Evolutionary conservation across 73 alveolate species (phyloP), one percentile per base, ranked within the genome.

Genomic region (Durusdinium trenchii): DNA sequence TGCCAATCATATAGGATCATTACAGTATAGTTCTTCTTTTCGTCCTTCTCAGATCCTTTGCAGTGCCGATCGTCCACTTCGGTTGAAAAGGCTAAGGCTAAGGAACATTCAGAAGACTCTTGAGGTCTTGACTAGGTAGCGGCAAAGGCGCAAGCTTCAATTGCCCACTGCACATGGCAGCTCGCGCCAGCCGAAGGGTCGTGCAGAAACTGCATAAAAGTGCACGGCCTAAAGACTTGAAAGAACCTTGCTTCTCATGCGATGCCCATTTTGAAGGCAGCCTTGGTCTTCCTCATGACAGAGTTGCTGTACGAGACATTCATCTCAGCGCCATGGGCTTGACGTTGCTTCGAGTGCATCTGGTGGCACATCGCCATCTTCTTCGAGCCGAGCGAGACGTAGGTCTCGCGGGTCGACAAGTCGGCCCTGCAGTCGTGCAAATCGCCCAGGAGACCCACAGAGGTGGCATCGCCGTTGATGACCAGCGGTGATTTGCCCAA

Each of bases 261-360:
- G 42, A 60, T 86, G 61, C 95, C 61, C 95, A 86, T 86, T 82
- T 86, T 86, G 81, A 86, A 86, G 62, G 95, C 95, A 16, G 95
- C 82, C 5, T 46, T 28, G 14, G 6, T 28, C 38, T 57, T 62
- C 82, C 60, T 86, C 95, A 54, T 61, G 47, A 7, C 18, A 20
- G 45, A 12, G 51, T 86, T 86, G 83, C 47, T 42, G 62, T 86
- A 86, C 52, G n/a, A n/a, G 43, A 86, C 38, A 46, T 61, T 62
- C 9, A 57, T 57, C 62, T 60, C 82, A 60, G 54, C 82, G 26
- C 95, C 82, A 60, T 60, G 40, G 83, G 95, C n/a, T 14, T 81
- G 46, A 26, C 95, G 95, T 45, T 86, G 95, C 95, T 57, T 86
- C 62, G 64, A 3, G 42, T 86, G 95, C 95, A 54, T 85, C n/a